Evolutionary conservation across 805 yeast species (phyloP), one percentile per base, ranked within the genome.

Genomic region (Maudiozyma barnettii): DNA sequence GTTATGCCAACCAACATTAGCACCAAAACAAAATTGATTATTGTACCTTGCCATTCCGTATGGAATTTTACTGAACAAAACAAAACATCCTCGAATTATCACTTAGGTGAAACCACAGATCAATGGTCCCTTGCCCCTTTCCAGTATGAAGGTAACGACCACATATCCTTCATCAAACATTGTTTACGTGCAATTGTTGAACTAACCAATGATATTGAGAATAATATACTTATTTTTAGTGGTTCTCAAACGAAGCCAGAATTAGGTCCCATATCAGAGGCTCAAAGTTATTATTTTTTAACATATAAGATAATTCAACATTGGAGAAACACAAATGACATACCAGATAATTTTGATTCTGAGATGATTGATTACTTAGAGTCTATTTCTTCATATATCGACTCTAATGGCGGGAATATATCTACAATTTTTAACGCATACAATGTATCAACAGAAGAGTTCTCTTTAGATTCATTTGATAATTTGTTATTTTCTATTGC

Each of bases 381-480:
- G 1, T 31, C 40, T 3, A 50, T 53, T 1, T 4, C 3, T 20
- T 14, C 20, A 23, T 19, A 20, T 4, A 6, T 39, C 5, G 30
- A 39, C 2, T 12, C 14, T 13, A 5, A 3, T 5, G 35, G 16
- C 5, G 12, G 16, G 14, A 9, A 10, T 26, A 12, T 40, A 12
- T 3, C 31, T 16, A 56, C 49, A n/a, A 33, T 59, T 38, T 51
- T 55, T 40, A 43, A 43, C 19, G 23, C 45, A 19, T 36, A 46
- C 4, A 53, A 59, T 23, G 63, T 82, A 0, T 50, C 69, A 5
- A 65, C 79, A 1, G 95, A 86, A 57, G 90, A 83, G 54, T 82
- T 63, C 59, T 88, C 95, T 0, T 66, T 87, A 37, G 95, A 86
- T 61, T 84, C 93, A 1, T 82, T 82, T 58, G 95, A 86, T 58